Percentiles rank a stretch among this genome's conserved stretches.
phyloP scores from a whole-genome alignment of 345 rosid species.

The Aethionema arabicum region DNA sequence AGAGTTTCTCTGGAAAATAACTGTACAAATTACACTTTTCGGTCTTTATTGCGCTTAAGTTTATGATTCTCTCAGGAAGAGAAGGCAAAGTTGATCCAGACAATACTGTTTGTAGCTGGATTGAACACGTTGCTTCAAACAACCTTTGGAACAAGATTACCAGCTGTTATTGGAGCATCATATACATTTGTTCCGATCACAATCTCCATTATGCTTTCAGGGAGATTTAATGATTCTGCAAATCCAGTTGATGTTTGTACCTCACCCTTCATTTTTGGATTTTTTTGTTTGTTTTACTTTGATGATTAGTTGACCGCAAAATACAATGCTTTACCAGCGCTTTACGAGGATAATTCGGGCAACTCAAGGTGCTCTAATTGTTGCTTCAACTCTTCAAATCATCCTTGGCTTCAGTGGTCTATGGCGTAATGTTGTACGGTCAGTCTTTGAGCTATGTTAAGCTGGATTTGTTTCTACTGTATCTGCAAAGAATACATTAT shows the following conservation, averaged over 20 bases:
- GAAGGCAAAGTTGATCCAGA: constrained; percentile 93
- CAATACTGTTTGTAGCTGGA: constrained; percentile 94
- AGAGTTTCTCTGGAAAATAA: constrained; percentile 27
- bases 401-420: constrained; percentile 98
- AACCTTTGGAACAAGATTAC: constrained; percentile 82
- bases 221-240: constrained; percentile 59
- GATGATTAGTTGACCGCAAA: constrained; percentile 1
- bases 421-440: constrained; percentile 95
- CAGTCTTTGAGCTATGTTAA: constrained; percentile 24
- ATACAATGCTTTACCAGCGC: constrained; percentile 46
- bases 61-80: constrained; percentile 59
- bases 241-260: constrained; percentile 70
- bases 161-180: constrained; percentile 93
- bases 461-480: constrained; percentile 12
- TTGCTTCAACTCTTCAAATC: constrained; percentile 93
- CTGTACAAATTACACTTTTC: not conserved
- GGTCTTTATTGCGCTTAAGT: constrained; percentile 3
- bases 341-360: constrained; percentile 86
- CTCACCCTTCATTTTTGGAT: constrained; percentile 18
- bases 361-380: constrained; percentile 90
- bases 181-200: constrained; percentile 88
- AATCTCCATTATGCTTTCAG: constrained; percentile 88
- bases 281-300: not conserved
- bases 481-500: not conserved
- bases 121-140: constrained; percentile 85